Evolutionary conservation across 495 filamentous ascomycete species (phyloP).

Genomic region (Rhypophila decipiens): DNA sequence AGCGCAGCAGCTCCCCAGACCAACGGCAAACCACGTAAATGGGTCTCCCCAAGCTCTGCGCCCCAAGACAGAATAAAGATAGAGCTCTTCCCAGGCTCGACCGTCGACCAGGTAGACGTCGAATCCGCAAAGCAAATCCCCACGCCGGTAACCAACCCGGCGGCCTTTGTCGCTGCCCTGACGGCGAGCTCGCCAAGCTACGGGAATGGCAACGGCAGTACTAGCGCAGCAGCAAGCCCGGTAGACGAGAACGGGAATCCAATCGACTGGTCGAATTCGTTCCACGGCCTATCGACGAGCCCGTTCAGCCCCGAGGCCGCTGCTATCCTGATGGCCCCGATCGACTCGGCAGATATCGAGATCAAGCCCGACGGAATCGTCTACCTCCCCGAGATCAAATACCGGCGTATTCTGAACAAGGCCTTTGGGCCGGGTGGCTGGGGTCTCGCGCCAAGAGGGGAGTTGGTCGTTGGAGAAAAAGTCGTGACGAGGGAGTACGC

Average conservation of each 20-base stretch:
- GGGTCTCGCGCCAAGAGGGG: conserved; percentile 85
- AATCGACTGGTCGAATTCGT: conserved; percentile 92
- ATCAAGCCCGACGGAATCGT: conserved; percentile 95
- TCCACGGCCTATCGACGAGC: conserved; percentile 72
- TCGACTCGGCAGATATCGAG: conserved; percentile 75
- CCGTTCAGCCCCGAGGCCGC: conserved; percentile 74
- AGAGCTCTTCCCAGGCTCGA: conserved; percentile 14
- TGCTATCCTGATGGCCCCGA: conserved; percentile 60
- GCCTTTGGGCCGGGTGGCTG: conserved; percentile 95
- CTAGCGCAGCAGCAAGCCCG: conserved; percentile 13
- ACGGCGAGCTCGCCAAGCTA: no score
- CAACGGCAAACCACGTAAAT: no score
- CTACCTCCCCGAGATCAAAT: conserved; percentile 98
- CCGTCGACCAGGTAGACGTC: conserved; percentile 23
- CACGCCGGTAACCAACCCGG: background rate
- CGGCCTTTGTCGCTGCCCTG: conserved; percentile 10
- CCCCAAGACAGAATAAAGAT: background rate
- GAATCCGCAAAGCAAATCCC: conserved; percentile 16
- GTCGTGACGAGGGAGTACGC: conserved; percentile 93
- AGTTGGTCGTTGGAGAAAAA: conserved; percentile 83
- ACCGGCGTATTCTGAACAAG: conserved; percentile 80
- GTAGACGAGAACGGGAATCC: conserved; percentile 27
- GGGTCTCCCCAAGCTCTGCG: no score
- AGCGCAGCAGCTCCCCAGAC: no score
- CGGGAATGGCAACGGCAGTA: no score